phyloP scores from a whole-genome alignment of 2,329 filamentous ascomycete species.

The Xylariaceae sp. region DNA sequence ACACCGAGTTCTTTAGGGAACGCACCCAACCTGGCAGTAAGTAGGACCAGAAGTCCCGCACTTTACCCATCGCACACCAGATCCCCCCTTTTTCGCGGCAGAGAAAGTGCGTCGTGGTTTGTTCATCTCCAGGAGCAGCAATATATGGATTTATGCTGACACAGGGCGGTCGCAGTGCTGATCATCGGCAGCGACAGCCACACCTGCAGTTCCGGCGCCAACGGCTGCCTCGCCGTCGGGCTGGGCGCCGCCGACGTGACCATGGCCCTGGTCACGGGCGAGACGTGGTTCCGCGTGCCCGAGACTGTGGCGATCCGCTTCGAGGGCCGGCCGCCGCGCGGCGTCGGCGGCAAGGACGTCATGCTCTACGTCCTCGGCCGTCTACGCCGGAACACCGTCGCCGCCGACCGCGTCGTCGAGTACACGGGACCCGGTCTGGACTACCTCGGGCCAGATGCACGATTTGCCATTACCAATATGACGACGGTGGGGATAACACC shows the following conservation, averaged over 20 bases:
- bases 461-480: conserved; percentile 42
- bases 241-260: conserved; percentile 38
- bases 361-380: conserved; percentile 36
- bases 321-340: conserved; percentile 25
- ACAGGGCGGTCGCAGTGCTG: too few species aligned
- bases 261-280: conserved; percentile 35
- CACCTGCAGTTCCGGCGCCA: conserved; percentile 35
- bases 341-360: conserved; percentile 37
- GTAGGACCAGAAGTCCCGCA: too few species aligned
- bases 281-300: conserved; percentile 39
- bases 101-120: too few species aligned
- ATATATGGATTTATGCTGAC: too few species aligned
- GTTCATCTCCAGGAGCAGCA: too few species aligned
- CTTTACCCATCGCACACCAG: too few species aligned
- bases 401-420: conserved; percentile 36
- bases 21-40: conserved; percentile 36
- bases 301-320: conserved; percentile 33
- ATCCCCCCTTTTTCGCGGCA: too few species aligned
- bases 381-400: conserved; percentile 38
- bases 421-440: conserved; percentile 33
- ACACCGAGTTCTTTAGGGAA: conserved; percentile 38
- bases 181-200: conserved; percentile 38
- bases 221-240: conserved; percentile 35
- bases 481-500: conserved; percentile 20
- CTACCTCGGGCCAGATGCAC: conserved; percentile 32